Conservation (phyloP, 225 moss, liverwort and hornwort genomes). For the Antitrichia curtipendula region DNA sequence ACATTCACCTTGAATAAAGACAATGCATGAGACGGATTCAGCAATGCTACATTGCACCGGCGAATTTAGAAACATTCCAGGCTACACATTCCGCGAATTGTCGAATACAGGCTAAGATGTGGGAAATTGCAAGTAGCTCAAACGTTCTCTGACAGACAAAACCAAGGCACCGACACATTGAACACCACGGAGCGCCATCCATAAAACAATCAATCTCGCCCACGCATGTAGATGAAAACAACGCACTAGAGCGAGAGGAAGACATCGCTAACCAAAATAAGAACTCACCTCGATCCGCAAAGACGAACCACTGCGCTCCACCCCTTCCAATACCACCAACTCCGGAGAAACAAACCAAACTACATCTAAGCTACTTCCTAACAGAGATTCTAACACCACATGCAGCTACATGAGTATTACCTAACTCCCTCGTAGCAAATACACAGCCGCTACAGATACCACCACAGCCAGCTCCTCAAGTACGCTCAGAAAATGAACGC, state of each 20-base stretch:
- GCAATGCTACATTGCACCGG: neutral
- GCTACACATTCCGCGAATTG: neutral
- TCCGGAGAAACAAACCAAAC: neutral
- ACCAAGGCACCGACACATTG: neutral
- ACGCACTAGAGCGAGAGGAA: neutral
- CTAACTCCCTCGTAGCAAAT: neutral
- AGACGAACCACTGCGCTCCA: neutral
- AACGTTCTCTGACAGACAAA: neutral
- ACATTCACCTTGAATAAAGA: neutral
- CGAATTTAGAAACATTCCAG: neutral
- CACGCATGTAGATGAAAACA: neutral
- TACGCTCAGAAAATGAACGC: neutral
- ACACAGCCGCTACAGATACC: neutral
- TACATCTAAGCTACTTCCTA: neutral
- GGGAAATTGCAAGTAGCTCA: neutral
- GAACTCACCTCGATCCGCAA: slow-evolving; percentile 2
- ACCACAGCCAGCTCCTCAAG: neutral
- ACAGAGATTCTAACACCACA: neutral
- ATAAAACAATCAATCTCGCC: neutral
- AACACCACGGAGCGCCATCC: neutral
- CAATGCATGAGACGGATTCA: neutral
- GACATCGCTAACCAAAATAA: neutral
- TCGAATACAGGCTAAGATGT: neutral
- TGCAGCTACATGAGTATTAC: neutral
- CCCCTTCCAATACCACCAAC: neutral